Conservation (phyloP, 1,139 yeast genomes). For the Pichiaceae sp. region DNA sequence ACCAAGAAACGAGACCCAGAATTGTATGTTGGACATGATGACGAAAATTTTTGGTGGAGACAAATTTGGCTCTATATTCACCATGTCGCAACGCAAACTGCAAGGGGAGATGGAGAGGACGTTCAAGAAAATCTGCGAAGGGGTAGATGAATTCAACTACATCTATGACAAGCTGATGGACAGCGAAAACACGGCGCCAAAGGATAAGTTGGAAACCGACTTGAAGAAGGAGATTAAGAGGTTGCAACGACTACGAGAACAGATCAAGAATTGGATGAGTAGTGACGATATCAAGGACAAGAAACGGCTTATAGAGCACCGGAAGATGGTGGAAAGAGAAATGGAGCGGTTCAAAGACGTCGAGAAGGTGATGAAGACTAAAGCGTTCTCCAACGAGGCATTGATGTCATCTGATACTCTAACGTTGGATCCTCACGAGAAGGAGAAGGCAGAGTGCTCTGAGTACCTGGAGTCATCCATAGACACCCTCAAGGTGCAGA, state of each 20-base stretch:
- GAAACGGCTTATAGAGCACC: constrained; percentile 67
- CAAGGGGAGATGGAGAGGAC: constrained; percentile 92
- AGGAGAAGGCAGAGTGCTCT: constrained; percentile 68
- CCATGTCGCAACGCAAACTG: constrained; percentile 60
- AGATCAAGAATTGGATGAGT: constrained; percentile 90
- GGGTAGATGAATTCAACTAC: constrained; percentile 79
- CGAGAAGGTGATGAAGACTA: constrained; percentile 90
- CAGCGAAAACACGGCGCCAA: constrained; percentile 80
- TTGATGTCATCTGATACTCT: constrained; percentile 68
- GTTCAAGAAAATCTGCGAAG: constrained; percentile 90
- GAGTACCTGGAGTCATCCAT: constrained; percentile 66
- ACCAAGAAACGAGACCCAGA: constrained; percentile 65
- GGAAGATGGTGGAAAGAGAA: constrained; percentile 79
- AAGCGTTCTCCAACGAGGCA: constrained; percentile 94
- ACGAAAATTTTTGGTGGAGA: neutral
- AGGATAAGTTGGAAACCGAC: constrained; percentile 90
- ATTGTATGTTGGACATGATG: constrained; percentile 23
- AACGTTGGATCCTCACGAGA: constrained; percentile 68
- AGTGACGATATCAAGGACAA: constrained; percentile 91
- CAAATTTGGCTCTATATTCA: neutral
- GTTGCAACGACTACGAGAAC: constrained; percentile 90
- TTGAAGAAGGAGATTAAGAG: constrained; percentile 93
- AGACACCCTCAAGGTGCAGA: constrained; percentile 79
- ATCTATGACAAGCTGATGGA: constrained; percentile 79
- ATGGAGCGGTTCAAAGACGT: constrained; percentile 97